Percentiles rank a stretch among this genome's conserved stretches.
These are phyloP conservation scores for Perilla frutescens DNA, from an alignment of 257 asterid genomes.

Conservation along the genomic window DNA sequence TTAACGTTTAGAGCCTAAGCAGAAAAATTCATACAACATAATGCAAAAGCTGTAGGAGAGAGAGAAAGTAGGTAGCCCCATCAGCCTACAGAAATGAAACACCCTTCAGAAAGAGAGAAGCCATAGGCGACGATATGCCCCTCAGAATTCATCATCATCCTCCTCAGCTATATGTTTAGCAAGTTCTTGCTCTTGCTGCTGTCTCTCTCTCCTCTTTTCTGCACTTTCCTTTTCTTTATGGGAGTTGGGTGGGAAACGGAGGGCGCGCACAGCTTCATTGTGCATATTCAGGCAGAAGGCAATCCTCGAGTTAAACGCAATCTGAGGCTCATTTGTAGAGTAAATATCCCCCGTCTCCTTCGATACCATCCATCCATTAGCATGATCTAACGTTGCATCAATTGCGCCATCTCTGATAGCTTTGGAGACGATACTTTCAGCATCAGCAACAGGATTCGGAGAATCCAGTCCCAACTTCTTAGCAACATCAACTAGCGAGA, in stretches of 20 bases:
- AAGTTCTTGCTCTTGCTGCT: constrained; percentile 76
- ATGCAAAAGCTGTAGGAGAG: constrained; percentile 11
- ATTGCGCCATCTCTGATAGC: constrained; percentile 83
- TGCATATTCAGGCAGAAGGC: constrained; percentile 80
- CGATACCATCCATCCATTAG: constrained; percentile 75
- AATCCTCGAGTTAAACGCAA: constrained; percentile 73
- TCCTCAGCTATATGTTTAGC: constrained; percentile 77
- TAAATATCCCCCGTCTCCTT: constrained; percentile 79
- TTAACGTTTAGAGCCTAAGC: background rate
- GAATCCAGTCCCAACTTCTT: constrained; percentile 74
- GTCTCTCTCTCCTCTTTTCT: constrained; percentile 72
- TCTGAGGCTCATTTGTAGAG: constrained; percentile 80
- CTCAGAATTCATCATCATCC: constrained; percentile 72
- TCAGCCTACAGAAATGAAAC: constrained; percentile 27
- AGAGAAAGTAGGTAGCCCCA: constrained; percentile 7
- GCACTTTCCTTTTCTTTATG: constrained; percentile 69
- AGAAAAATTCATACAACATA: constrained; percentile 25
- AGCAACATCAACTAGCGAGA: constrained; percentile 68
- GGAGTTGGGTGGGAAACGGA: constrained; percentile 71
- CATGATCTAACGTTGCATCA: constrained; percentile 76
- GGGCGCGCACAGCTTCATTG: constrained; percentile 78
- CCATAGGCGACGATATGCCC: background rate
- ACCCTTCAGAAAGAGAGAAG: constrained; percentile 1
- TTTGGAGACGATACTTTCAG: constrained; percentile 71
- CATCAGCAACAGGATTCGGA: constrained; percentile 65